Evolutionary conservation across 768 basidiomycete species (phyloP).

Genomic region (Mycena galericulata): DNA sequence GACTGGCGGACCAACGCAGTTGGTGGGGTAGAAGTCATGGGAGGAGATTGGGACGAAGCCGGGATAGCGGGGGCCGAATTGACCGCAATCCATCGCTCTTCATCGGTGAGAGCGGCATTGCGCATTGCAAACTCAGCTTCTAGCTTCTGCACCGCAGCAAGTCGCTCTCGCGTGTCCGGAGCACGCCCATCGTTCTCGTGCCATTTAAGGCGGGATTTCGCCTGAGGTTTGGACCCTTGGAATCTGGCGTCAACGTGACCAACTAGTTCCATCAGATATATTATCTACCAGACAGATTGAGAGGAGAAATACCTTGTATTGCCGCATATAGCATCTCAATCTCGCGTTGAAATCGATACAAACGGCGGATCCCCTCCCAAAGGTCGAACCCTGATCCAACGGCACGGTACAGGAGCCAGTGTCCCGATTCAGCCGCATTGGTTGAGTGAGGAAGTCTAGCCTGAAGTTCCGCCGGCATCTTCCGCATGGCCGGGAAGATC

Average conservation of each 20-base stretch:
- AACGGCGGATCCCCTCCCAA: background rate
- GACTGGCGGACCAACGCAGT: background rate
- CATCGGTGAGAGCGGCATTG: background rate
- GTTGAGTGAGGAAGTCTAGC: constrained; percentile 7
- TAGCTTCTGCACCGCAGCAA: background rate
- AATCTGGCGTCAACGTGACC: constrained; percentile 6
- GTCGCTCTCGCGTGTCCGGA: constrained; percentile 10
- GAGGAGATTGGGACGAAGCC: background rate
- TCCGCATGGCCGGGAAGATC: constrained; percentile 26
- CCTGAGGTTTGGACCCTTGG: background rate
- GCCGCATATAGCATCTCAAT: constrained; percentile 8
- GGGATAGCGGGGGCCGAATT: background rate
- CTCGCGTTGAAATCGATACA: constrained; percentile 7
- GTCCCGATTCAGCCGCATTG: constrained; percentile 1
- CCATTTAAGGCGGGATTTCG: background rate
- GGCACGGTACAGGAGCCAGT: background rate
- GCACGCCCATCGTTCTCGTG: constrained; percentile 14
- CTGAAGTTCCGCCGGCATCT: constrained; percentile 2
- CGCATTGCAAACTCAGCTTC: background rate
- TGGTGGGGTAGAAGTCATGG: background rate
- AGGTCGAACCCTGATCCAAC: background rate
- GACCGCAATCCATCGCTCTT: background rate
- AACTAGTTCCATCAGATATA: background rate
- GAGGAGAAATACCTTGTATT: background rate
- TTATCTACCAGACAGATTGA: background rate